These are phyloP conservation scores for Suhomyces canberraensis DNA, from an alignment of 805 yeast genomes.

Conservation along the genomic window DNA sequence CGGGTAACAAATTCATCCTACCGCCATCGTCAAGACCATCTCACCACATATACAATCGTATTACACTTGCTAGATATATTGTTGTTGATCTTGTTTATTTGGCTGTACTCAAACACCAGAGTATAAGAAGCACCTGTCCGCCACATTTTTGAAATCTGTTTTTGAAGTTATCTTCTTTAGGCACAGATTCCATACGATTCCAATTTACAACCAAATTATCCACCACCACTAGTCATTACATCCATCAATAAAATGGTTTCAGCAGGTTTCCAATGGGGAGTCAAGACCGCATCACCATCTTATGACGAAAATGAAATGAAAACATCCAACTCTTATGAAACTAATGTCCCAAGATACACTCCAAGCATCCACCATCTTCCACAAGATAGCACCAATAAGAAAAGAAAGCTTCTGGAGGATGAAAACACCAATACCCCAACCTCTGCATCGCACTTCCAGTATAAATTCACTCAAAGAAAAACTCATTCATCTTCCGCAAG, in stretches of 20 bases:
- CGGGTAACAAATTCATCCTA: background rate
- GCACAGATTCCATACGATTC: too few relatives aligned
- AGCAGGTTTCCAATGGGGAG: constrained; percentile 30
- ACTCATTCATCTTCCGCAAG: background rate
- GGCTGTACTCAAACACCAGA: too few relatives aligned
- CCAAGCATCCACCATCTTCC: constrained; percentile 6
- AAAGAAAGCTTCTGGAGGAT: constrained; percentile 15
- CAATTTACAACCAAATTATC: too few relatives aligned
- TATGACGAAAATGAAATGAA: background rate
- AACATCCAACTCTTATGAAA: constrained; percentile 1
- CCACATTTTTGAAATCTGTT: too few relatives aligned
- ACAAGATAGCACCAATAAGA: constrained; percentile 3
- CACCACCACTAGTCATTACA: too few relatives aligned
- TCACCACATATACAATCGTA: too few relatives aligned
- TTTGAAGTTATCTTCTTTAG: too few relatives aligned
- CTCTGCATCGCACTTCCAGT: constrained; percentile 2
- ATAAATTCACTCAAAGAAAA: constrained; percentile 4
- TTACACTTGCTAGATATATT: background rate
- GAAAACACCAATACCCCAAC: constrained; percentile 3
- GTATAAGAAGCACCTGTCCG: too few relatives aligned
- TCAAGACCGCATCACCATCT: constrained; percentile 2
- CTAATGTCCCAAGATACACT: constrained; percentile 9
- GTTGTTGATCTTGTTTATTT: too few relatives aligned
- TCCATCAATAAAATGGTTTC: constrained; percentile 22
- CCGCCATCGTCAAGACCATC: background rate